Evolutionary conservation across 2,329 filamentous ascomycete genomes (phyloP).

Genomic region (Aspergillus sp.): DNA sequence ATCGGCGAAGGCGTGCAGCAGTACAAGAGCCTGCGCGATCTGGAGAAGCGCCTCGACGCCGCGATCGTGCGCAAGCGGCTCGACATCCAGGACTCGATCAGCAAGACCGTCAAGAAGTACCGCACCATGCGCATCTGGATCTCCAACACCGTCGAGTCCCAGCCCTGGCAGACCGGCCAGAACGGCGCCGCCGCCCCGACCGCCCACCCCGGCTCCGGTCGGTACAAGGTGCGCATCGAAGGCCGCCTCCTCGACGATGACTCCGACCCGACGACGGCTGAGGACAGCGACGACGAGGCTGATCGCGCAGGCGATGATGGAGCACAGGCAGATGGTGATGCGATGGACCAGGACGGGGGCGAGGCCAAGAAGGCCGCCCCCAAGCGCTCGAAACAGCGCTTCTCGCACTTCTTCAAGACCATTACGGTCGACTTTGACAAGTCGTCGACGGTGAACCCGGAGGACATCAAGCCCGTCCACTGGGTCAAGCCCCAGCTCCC

Average conservation of each 20-base stretch:
- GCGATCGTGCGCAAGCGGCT: slow-evolving; percentile 92
- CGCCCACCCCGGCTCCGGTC: slow-evolving; percentile 37
- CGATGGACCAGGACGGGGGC: slow-evolving; percentile 61
- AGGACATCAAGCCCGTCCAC: slow-evolving; percentile 58
- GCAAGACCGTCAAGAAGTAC: slow-evolving; percentile 72
- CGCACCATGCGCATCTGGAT: slow-evolving; percentile 91
- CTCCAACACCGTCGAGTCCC: slow-evolving; percentile 89
- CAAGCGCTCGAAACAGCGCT: slow-evolving; percentile 37
- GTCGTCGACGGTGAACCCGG: slow-evolving; percentile 37
- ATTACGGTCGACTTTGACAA: slow-evolving; percentile 54
- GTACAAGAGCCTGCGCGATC: slow-evolving; percentile 80
- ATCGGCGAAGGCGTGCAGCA: slow-evolving; percentile 78
- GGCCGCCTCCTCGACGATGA: slow-evolving; percentile 76
- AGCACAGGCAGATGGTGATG: slow-evolving; percentile 39
- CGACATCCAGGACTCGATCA: slow-evolving; percentile 81
- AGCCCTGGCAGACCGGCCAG: slow-evolving; percentile 94
- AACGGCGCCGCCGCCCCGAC: slow-evolving; percentile 56
- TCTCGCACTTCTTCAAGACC: slow-evolving; percentile 53
- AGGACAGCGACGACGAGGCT: slow-evolving; percentile 47
- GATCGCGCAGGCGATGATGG: slow-evolving; percentile 39
- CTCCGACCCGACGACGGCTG: slow-evolving; percentile 52
- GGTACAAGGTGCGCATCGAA: slow-evolving; percentile 87
- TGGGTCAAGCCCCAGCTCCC: slow-evolving; percentile 77
- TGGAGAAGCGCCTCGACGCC: slow-evolving; percentile 85
- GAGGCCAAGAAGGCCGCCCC: slow-evolving; percentile 27